These are phyloP conservation scores for Phoma sp. DNA, from an alignment of 2,329 filamentous ascomycete species.

Conservation along the genomic window DNA sequence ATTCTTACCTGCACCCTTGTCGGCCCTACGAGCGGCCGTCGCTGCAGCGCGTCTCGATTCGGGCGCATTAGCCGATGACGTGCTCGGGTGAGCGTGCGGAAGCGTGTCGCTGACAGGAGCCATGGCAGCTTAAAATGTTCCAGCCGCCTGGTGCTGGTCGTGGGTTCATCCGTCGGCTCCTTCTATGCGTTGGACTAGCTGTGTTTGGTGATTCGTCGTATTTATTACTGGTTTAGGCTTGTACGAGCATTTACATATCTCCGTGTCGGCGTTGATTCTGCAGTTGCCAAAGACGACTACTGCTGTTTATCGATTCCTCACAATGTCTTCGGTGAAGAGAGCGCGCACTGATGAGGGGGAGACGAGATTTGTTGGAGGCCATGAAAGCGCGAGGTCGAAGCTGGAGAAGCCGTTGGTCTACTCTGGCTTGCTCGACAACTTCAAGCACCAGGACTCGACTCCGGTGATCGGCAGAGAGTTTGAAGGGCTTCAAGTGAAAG, in stretches of 20 bases:
- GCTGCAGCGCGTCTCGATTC: slow-evolving; percentile 7
- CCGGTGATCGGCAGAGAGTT: slow-evolving; percentile 60
- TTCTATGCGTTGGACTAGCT: not conserved
- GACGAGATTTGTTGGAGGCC: slow-evolving; percentile 26
- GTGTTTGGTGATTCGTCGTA: slow-evolving; percentile 9
- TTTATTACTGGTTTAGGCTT: slow-evolving; percentile 15
- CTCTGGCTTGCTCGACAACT: slow-evolving; percentile 32
- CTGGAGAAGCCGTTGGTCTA: slow-evolving; percentile 30
- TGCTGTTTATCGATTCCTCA: not conserved
- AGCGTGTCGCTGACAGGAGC: not conserved
- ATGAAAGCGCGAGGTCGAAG: slow-evolving; percentile 30
- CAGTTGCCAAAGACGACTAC: not conserved
- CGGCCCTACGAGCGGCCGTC: slow-evolving; percentile 8
- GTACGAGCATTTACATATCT: not conserved
- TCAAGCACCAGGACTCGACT: slow-evolving; percentile 52
- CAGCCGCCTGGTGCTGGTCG: slow-evolving; percentile 6
- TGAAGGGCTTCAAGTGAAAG: slow-evolving; percentile 41
- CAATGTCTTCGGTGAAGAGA: slow-evolving; percentile 35
- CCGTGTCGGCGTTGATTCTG: slow-evolving; percentile 1
- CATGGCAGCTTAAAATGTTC: slow-evolving; percentile 14
- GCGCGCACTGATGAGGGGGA: slow-evolving; percentile 10
- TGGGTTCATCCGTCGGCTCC: not conserved
- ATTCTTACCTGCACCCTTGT: not conserved
- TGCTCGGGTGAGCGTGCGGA: slow-evolving; percentile 15
- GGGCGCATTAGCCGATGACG: slow-evolving; percentile 29